A percentile compares a stretch with the other conserved stretches of the same genome.
Evolutionary conservation across 768 basidiomycete genomes (phyloP).

Genomic region (Naganishia onofrii): DNA sequence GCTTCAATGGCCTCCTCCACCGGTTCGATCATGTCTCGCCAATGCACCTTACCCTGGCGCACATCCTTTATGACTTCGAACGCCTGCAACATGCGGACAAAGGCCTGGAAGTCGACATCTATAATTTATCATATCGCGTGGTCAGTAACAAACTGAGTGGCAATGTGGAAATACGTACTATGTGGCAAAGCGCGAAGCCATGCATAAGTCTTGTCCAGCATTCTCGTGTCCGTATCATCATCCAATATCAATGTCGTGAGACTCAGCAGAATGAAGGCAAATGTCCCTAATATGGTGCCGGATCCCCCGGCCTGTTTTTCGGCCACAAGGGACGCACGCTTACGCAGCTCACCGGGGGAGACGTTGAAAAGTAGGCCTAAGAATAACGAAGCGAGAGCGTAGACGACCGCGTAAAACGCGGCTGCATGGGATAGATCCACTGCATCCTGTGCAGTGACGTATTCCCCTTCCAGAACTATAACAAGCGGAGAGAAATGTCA

Average conservation of each 20-base stretch:
- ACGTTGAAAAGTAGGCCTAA: constrained; percentile 22
- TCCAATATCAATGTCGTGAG: constrained; percentile 13
- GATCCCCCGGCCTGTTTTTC: background rate
- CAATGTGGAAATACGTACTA: background rate
- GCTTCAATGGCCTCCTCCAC: constrained; percentile 21
- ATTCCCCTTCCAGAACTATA: constrained; percentile 20
- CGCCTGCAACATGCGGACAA: constrained; percentile 9
- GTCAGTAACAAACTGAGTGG: background rate
- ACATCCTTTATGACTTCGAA: constrained; percentile 2
- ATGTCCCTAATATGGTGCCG: constrained; percentile 22
- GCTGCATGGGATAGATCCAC: background rate
- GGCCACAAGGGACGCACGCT: background rate
- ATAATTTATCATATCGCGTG: background rate
- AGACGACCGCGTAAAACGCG: constrained; percentile 17
- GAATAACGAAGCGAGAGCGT: constrained; percentile 20
- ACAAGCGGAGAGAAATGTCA: background rate
- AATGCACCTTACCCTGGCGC: background rate
- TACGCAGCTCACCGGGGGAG: background rate
- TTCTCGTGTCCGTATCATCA: background rate
- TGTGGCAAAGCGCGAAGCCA: constrained; percentile 10
- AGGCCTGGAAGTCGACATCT: constrained; percentile 18
- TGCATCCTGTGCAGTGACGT: constrained; percentile 15
- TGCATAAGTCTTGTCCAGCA: constrained; percentile 4
- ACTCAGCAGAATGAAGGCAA: constrained; percentile 3
- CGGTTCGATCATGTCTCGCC: constrained; percentile 16